Evolutionary conservation across 176 grass and related monocot species (phyloP).

Genomic region (Rhynchospora tenuis): DNA sequence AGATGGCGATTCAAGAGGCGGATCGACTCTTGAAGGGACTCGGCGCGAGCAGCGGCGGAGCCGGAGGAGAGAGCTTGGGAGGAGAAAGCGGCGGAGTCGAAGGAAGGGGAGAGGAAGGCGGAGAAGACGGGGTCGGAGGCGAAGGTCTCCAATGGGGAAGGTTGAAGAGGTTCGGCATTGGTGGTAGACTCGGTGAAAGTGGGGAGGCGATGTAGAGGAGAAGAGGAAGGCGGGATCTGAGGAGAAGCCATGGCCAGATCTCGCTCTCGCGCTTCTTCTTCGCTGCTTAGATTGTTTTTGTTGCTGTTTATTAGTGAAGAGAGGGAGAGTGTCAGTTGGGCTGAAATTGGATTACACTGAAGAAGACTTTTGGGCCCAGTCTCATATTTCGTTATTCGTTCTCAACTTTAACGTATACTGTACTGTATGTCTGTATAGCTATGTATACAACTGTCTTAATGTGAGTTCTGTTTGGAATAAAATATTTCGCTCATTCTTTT

Average conservation of each 20-base stretch:
- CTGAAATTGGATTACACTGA: neutral
- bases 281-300: neutral
- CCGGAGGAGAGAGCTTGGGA: conserved; percentile 87
- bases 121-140: conserved; percentile 89
- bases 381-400: neutral
- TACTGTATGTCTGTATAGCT: no score
- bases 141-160: conserved; percentile 79
- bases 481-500: no score
- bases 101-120: conserved; percentile 75
- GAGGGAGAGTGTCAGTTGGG: neutral
- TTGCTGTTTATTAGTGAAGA: neutral
- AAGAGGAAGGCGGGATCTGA: conserved; percentile 34
- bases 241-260: conserved; percentile 47
- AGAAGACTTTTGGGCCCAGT: neutral
- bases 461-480: no score
- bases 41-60: conserved; percentile 70
- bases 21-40: conserved; percentile 85
- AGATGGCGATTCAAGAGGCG: conserved; percentile 70
- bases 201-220: conserved; percentile 36
- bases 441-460: no score
- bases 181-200: conserved; percentile 22
- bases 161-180: conserved; percentile 1
- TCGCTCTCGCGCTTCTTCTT: neutral
- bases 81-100: conserved; percentile 81
- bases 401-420: no score